Evolutionary conservation across 768 basidiomycete genomes (phyloP).

Genomic region (Boletus reticulatus): DNA sequence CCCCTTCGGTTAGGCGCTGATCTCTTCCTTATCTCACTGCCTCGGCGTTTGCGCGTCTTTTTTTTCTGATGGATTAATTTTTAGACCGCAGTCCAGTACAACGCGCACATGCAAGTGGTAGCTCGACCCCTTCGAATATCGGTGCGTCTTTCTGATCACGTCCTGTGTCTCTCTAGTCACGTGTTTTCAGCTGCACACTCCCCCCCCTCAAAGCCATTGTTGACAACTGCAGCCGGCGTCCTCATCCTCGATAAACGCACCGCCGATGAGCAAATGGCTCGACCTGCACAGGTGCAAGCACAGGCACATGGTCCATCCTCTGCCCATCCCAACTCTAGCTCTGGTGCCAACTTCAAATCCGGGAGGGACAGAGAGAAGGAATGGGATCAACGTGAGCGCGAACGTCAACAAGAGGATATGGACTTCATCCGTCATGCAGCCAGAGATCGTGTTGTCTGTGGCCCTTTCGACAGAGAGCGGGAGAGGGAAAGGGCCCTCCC

Average conservation of each 20-base stretch:
- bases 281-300: conserved; percentile 16
- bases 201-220: conserved; percentile 23
- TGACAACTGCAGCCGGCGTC: conserved; percentile 24
- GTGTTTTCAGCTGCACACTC: conserved; percentile 26
- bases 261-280: conserved; percentile 29
- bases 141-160: conserved; percentile 13
- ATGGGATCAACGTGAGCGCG: conserved; percentile 27
- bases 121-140: conserved; percentile 26
- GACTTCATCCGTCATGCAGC: conserved; percentile 24
- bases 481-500: conserved; percentile 23
- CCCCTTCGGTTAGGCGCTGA: neutral
- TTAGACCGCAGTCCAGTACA: conserved; percentile 30
- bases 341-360: conserved; percentile 19
- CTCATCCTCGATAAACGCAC: conserved; percentile 33
- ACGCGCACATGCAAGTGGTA: conserved; percentile 24
- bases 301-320: conserved; percentile 19
- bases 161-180: neutral
- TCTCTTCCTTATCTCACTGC: neutral
- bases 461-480: conserved; percentile 28
- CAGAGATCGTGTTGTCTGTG: conserved; percentile 22
- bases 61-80: conserved; percentile 6
- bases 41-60: conserved; percentile 1
- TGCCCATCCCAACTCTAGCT: conserved; percentile 22
- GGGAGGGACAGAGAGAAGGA: conserved; percentile 29
- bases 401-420: conserved; percentile 30